A percentile compares a stretch with the other conserved stretches of the same genome.
Evolutionary conservation across 805 yeast species (phyloP).

Genomic region (Saturnispora hagleri): DNA sequence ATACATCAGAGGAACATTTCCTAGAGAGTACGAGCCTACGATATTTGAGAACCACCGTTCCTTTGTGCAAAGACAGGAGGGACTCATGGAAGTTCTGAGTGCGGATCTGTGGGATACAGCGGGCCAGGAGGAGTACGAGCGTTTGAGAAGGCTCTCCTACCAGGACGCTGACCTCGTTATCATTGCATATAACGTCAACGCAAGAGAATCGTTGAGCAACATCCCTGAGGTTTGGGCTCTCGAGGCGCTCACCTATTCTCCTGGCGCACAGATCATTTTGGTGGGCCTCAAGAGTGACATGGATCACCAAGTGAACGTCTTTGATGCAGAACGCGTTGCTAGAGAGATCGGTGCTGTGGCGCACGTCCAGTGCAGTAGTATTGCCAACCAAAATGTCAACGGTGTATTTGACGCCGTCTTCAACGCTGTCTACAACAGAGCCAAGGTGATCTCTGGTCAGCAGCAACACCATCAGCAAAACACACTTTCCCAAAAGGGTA

Average conservation of each 20-base stretch:
- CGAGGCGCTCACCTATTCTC: slow-evolving; percentile 76
- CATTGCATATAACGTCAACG: slow-evolving; percentile 67
- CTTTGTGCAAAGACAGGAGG: slow-evolving; percentile 83
- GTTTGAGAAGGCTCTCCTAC: slow-evolving; percentile 77
- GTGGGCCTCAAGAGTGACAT: slow-evolving; percentile 82
- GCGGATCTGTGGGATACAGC: slow-evolving; percentile 94
- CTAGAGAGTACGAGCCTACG: slow-evolving; percentile 95
- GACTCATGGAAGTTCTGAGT: slow-evolving; percentile 68
- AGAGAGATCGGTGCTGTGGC: slow-evolving; percentile 53
- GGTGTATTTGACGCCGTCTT: slow-evolving; percentile 53
- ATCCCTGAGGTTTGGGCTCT: slow-evolving; percentile 82
- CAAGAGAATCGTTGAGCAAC: slow-evolving; percentile 54
- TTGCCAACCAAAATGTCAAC: slow-evolving; percentile 52
- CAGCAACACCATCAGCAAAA: not conserved
- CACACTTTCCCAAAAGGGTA: not conserved
- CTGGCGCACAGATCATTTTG: slow-evolving; percentile 63
- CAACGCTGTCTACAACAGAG: slow-evolving; percentile 25
- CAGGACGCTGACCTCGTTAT: slow-evolving; percentile 74
- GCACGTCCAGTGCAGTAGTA: slow-evolving; percentile 76
- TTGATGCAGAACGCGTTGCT: slow-evolving; percentile 22
- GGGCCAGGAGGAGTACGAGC: slow-evolving; percentile 87
- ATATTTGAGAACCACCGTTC: slow-evolving; percentile 93
- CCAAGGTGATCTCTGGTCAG: slow-evolving; percentile 5
- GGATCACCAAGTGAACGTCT: slow-evolving; percentile 27
- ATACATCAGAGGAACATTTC: slow-evolving; percentile 91